A percentile compares a stretch with the other conserved stretches of the same genome.
Evolutionary conservation across 768 basidiomycete species (phyloP).

Genomic region (Phaffia tasmanica): DNA sequence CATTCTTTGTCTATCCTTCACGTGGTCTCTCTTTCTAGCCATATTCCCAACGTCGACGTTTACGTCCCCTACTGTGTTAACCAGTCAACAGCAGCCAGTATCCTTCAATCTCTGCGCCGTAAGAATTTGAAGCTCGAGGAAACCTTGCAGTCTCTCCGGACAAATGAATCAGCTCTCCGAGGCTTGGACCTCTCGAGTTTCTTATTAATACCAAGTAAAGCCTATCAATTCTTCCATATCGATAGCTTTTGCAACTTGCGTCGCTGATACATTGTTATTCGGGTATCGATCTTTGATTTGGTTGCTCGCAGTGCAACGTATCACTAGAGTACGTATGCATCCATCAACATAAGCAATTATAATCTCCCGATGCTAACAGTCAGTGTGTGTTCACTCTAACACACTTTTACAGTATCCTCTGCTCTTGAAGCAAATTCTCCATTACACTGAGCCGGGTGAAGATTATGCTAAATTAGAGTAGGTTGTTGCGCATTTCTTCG

Average conservation of each 20-base stretch:
- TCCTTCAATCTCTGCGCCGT: conserved; percentile 61
- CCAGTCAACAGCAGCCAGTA: conserved; percentile 63
- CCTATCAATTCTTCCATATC: neutral
- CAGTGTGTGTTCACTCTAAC: conserved; percentile 18
- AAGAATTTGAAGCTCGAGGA: conserved; percentile 53
- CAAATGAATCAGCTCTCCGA: neutral
- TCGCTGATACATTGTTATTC: neutral
- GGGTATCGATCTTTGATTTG: neutral
- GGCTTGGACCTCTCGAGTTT: conserved; percentile 10
- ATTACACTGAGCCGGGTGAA: conserved; percentile 58
- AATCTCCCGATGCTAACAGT: conserved; percentile 66
- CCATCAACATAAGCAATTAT: no score
- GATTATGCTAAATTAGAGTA: conserved; percentile 15
- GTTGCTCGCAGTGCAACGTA: conserved; percentile 84
- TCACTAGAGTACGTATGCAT: conserved; percentile 48
- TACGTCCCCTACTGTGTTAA: conserved; percentile 78
- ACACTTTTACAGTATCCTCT: neutral
- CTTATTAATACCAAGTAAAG: neutral
- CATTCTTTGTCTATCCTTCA: neutral
- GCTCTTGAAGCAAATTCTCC: conserved; percentile 48
- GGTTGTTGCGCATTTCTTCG: conserved; percentile 15
- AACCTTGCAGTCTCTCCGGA: neutral
- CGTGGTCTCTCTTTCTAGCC: neutral
- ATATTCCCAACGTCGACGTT: conserved; percentile 22
- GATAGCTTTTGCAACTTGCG: neutral